Evolutionary conservation across 2,329 filamentous ascomycete genomes (phyloP), one percentile per base, ranked within the genome.

Genomic region (Claviceps sorghi): DNA sequence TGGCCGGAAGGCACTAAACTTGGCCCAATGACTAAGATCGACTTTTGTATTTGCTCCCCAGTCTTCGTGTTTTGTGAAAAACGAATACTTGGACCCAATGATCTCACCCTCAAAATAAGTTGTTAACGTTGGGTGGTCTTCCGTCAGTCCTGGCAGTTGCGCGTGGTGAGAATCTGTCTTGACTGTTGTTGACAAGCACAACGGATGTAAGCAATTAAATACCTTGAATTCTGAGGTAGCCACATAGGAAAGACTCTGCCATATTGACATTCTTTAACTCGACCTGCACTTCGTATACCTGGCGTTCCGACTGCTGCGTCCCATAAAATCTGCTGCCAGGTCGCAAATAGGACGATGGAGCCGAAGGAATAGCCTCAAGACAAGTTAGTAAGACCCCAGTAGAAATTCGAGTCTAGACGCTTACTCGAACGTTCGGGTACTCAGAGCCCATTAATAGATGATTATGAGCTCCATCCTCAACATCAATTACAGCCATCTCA

Each of bases 41-140:
- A 88, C 88, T 69, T 93, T 94, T 60, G 93, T 85, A 53, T 79
- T 91, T 47, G 89, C 91, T 51, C 91, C 93, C 93, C 93, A 98
- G 60, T 82, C 81, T 53, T 87, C 80, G 66, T 96, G 88, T 58
- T 86, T 81, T 40, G 93, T 98, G 57, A 85, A 79, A 71, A 98
- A 98, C n/a, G 82, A 85, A 70, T 97, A 90, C 65, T 95, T 95
- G 53, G 83, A 84, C 48, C 93, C 93, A 58, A 98, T 96, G 52
- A 98, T 95, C 69, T 98, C 93, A 66, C 91, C 90, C 69, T 97
- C 91, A 62, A 98, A 98, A 66, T 94, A 98, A 1, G 93, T 98
- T 9, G 91, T 97, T 49, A 98, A 75, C n/a, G 90, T 96, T 13
- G 91, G 91, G 65, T 97, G 91, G 68, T 96, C 90, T 64, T 94